Conservation (phyloP, 495 filamentous ascomycete species). For the Penicillium tannophilum region DNA sequence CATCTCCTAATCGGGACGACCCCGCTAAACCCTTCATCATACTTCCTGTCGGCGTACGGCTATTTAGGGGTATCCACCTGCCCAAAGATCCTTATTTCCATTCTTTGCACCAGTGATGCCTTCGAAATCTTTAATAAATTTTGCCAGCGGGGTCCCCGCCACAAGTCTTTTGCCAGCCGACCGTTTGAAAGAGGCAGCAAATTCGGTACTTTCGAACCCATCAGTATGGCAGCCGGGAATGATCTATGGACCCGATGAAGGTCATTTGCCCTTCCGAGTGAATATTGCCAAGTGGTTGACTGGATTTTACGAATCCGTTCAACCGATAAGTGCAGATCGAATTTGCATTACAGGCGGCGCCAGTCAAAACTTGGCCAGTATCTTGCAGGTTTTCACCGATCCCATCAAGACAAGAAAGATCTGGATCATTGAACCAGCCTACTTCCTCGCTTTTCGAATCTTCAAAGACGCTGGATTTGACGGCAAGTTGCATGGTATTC, state of each 20-base stretch:
- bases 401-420: constrained; percentile 61
- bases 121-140: constrained; percentile 43
- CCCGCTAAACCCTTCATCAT: not conserved
- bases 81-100: not conserved
- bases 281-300: constrained; percentile 64
- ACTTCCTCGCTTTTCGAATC: constrained; percentile 65
- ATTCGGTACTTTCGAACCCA: constrained; percentile 54
- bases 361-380: constrained; percentile 59
- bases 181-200: constrained; percentile 53
- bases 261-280: constrained; percentile 60
- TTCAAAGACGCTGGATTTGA: constrained; percentile 66
- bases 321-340: constrained; percentile 39
- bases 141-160: constrained; percentile 65
- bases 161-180: constrained; percentile 59
- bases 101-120: not conserved
- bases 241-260: constrained; percentile 70
- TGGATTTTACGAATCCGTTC: constrained; percentile 46
- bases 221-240: constrained; percentile 51
- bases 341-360: constrained; percentile 74
- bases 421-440: constrained; percentile 69
- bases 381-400: constrained; percentile 66
- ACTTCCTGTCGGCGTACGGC: not conserved
- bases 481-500: constrained; percentile 53
- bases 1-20: not conserved
- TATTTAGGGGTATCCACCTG: not conserved